phyloP scores from a whole-genome alignment of 306 rosid species.

The Rosa persica region DNA sequence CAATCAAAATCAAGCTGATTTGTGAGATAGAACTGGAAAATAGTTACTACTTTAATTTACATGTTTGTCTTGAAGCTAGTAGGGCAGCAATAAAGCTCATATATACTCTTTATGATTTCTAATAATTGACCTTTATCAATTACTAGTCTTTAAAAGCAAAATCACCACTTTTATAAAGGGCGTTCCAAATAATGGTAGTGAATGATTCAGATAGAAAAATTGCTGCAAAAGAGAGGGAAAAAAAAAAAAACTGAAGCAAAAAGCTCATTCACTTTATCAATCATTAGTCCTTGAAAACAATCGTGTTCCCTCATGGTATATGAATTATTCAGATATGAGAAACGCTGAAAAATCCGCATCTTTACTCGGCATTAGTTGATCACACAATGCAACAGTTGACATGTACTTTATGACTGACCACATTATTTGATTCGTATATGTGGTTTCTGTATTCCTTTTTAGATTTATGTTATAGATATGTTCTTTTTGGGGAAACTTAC shows the following conservation, averaged over 20 bases:
- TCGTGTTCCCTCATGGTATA: not conserved
- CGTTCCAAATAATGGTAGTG: not conserved
- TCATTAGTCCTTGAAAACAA: not conserved
- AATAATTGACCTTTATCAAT: constrained; percentile 8
- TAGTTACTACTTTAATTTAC: not conserved
- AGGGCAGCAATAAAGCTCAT: not conserved
- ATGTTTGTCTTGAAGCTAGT: not conserved
- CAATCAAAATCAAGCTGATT: not conserved
- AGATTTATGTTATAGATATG: not conserved
- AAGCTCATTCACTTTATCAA: not conserved
- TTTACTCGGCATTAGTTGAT: not conserved
- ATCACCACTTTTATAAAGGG: not conserved
- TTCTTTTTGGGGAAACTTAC: constrained; percentile 40
- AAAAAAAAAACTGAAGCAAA: too few relatives aligned
- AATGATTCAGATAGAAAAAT: not conserved
- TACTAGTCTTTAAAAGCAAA: not conserved
- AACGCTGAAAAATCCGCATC: not conserved
- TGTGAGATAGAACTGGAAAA: not conserved
- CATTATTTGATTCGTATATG: not conserved
- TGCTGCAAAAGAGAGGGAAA: not conserved
- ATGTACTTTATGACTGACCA: not conserved
- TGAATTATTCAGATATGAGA: not conserved
- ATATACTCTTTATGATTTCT: constrained; percentile 13
- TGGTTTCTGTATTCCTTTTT: not conserved
- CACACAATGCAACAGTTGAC: not conserved